phyloP scores from a whole-genome alignment of 2,329 filamentous ascomycete species.

The Epichloe baconii region DNA sequence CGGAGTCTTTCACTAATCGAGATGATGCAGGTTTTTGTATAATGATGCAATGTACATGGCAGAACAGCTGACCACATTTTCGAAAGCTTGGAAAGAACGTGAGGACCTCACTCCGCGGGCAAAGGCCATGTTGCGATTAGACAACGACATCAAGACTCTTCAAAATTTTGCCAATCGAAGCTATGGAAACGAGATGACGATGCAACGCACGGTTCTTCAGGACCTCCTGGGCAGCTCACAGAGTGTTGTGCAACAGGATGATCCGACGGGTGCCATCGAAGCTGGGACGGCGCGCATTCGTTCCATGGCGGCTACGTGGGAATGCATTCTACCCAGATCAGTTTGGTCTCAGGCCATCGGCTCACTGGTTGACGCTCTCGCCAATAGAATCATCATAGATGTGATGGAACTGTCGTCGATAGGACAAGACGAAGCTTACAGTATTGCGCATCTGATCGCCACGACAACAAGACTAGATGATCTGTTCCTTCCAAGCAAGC shows the following conservation, averaged over 20 bases:
- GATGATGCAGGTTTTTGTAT: conserved; percentile 42
- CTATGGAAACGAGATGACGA: conserved; percentile 46
- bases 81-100: conserved; percentile 37
- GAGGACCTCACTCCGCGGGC: conserved; percentile 37
- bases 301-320: conserved; percentile 42
- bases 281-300: conserved; percentile 39
- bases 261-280: conserved; percentile 38
- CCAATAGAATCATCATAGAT: conserved; percentile 45
- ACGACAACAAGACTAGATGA: conserved; percentile 45
- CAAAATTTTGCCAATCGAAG: conserved; percentile 48
- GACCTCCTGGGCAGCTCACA: conserved; percentile 49
- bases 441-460: conserved; percentile 44
- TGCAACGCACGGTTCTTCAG: conserved; percentile 47
- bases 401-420: conserved; percentile 50
- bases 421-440: conserved; percentile 50
- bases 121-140: conserved; percentile 41
- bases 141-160: conserved; percentile 46
- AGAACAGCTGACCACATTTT: conserved; percentile 38
- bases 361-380: conserved; percentile 43
- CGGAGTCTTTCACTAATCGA: neutral
- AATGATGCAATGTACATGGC: conserved; percentile 54
- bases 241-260: conserved; percentile 45
- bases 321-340: conserved; percentile 43
- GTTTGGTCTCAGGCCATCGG: conserved; percentile 52
- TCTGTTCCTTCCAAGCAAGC: conserved; percentile 39